Evolutionary conservation across 257 asterid species (phyloP).

Genomic region (Fraxinus excelsior): DNA sequence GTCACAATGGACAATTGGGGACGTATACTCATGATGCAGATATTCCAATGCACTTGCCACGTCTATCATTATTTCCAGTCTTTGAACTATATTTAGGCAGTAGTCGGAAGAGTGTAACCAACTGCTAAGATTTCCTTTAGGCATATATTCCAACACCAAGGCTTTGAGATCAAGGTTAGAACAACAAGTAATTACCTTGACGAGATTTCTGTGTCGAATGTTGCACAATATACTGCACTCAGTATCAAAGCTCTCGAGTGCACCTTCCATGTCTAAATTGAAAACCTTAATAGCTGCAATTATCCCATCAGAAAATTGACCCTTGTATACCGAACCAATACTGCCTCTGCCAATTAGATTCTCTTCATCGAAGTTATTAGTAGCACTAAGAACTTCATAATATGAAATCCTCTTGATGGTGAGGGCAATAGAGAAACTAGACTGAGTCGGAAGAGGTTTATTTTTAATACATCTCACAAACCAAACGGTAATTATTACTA

Average conservation of each 20-base stretch:
- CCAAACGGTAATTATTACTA: background rate
- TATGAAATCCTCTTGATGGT: background rate
- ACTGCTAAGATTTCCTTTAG: background rate
- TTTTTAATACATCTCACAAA: background rate
- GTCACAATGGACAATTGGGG: conserved; percentile 2
- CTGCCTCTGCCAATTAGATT: conserved; percentile 11
- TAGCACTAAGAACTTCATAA: background rate
- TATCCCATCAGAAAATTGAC: background rate
- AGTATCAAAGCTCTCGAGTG: background rate
- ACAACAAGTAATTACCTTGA: conserved; percentile 1
- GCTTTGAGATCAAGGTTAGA: conserved; percentile 12
- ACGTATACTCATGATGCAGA: background rate
- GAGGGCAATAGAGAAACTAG: background rate
- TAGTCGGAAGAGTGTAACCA: background rate
- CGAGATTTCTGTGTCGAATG: background rate
- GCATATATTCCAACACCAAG: conserved; percentile 9
- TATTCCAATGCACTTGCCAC: background rate
- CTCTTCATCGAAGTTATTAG: background rate
- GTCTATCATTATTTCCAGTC: conserved; percentile 13
- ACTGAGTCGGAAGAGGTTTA: background rate
- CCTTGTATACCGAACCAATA: conserved; percentile 17
- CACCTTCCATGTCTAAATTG: background rate
- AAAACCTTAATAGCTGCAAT: conserved; percentile 13
- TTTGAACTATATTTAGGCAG: conserved; percentile 1
- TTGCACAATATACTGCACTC: conserved; percentile 11